These are phyloP conservation scores for Candida frijolesensis DNA, from an alignment of 1,139 yeast genomes.

Conservation along the genomic window DNA sequence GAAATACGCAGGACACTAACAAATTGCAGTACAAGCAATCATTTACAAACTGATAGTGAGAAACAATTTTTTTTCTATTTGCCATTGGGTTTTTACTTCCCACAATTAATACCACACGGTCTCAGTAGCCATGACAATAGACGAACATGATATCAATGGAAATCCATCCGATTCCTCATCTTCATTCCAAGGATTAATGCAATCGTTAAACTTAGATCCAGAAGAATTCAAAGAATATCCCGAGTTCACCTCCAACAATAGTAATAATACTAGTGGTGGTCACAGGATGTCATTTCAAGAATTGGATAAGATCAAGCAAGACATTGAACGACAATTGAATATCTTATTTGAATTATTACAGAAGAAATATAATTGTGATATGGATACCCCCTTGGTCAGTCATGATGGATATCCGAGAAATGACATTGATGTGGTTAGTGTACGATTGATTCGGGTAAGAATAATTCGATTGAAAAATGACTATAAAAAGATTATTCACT, in stretches of 20 bases:
- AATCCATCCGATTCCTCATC: neutral
- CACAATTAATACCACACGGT: neutral
- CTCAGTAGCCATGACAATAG: constrained; percentile 16
- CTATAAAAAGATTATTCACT: constrained; percentile 49
- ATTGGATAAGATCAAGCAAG: constrained; percentile 30
- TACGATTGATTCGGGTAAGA: constrained; percentile 61
- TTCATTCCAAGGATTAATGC: constrained; percentile 44
- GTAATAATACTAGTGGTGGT: no score
- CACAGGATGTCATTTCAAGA: constrained; percentile 25
- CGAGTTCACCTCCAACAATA: constrained; percentile 13
- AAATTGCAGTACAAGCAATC: neutral
- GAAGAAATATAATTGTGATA: constrained; percentile 45
- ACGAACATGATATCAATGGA: constrained; percentile 18
- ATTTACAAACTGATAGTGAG: no score
- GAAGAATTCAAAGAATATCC: constrained; percentile 25
- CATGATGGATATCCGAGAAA: constrained; percentile 82
- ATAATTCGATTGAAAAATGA: constrained; percentile 75
- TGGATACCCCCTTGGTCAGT: constrained; percentile 67
- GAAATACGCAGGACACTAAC: neutral
- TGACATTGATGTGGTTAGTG: constrained; percentile 78
- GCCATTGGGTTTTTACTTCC: neutral
- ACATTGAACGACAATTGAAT: constrained; percentile 36
- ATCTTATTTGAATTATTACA: constrained; percentile 35
- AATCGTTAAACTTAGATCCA: constrained; percentile 37
- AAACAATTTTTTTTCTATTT: neutral